Percentiles rank a stretch among this genome's conserved stretches.
Conservation (phyloP, 768 basidiomycete species). For the Rhodotorula diobovata region DNA sequence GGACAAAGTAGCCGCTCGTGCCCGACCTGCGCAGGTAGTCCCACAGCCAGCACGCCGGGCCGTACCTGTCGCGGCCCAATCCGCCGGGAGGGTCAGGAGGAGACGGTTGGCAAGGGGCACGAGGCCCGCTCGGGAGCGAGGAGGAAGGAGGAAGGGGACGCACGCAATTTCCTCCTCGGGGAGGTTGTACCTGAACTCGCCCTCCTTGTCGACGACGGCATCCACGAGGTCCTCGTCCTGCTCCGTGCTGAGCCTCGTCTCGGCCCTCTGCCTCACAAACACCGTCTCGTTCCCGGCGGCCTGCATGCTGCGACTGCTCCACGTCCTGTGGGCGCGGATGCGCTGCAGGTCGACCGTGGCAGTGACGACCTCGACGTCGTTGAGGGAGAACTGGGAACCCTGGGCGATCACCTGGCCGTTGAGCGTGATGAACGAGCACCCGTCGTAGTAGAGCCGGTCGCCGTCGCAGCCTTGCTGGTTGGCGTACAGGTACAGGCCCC, state of each 20-base stretch:
- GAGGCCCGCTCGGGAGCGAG: not conserved
- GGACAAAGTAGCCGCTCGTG: slow-evolving; percentile 90
- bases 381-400: slow-evolving; percentile 91
- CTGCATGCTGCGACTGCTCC: slow-evolving; percentile 81
- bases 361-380: slow-evolving; percentile 91
- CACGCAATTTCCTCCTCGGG: slow-evolving; percentile 98
- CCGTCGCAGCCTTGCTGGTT: slow-evolving; percentile 99
- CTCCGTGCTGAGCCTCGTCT: slow-evolving; percentile 59
- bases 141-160: slow-evolving; percentile 42
- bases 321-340: slow-evolving; percentile 76
- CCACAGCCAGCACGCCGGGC: slow-evolving; percentile 99
- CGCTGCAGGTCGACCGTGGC: slow-evolving; percentile 97
- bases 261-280: slow-evolving; percentile 77
- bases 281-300: slow-evolving; percentile 63
- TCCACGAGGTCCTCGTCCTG: slow-evolving; percentile 56
- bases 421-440: slow-evolving; percentile 89
- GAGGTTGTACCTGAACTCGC: slow-evolving; percentile 61
- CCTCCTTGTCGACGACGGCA: slow-evolving; percentile 46
- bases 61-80: slow-evolving; percentile 57
- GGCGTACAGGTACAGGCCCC: slow-evolving; percentile 94
- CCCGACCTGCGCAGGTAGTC: slow-evolving; percentile 92
- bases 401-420: slow-evolving; percentile 91
- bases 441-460: slow-evolving; percentile 95
- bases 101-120: not conserved
- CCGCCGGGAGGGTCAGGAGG: no score